Conservation (phyloP, 768 basidiomycete species). For the Lactarius pseudohatsudake region DNA sequence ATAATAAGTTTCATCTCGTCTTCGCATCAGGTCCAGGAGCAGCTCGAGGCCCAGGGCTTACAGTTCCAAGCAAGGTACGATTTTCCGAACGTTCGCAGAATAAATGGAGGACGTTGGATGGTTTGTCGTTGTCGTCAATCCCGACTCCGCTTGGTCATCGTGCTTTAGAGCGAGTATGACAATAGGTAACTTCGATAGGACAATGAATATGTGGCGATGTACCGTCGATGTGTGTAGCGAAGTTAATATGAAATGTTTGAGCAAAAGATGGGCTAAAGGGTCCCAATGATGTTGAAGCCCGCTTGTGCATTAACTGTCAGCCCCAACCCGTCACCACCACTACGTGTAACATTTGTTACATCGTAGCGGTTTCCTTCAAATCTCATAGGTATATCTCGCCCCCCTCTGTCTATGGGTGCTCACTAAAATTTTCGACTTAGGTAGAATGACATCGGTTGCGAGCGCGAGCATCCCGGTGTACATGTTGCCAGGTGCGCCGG, state of each 20-base stretch:
- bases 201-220: conserved; percentile 9
- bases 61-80: neutral
- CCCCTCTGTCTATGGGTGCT: neutral
- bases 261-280: conserved; percentile 13
- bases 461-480: conserved; percentile 66
- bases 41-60: too few relatives aligned
- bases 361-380: conserved; percentile 20
- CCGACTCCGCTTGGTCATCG: conserved; percentile 3
- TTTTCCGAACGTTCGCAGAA: neutral
- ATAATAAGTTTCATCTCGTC: neutral
- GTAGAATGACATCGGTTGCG: conserved; percentile 68
- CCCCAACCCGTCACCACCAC: conserved; percentile 25
- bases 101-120: conserved; percentile 2
- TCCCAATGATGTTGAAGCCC: conserved; percentile 14
- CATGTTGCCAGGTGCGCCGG: conserved; percentile 69
- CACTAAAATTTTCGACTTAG: conserved; percentile 18
- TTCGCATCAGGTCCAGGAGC: neutral
- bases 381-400: conserved; percentile 2
- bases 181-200: conserved; percentile 5
- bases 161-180: neutral
- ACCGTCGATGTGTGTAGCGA: conserved; percentile 8
- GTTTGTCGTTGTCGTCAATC: neutral
- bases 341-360: conserved; percentile 24
- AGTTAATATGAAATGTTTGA: conserved; percentile 15
- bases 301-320: conserved; percentile 24